Base-by-base conservation (phyloP, 2,329 filamentous ascomycete species). In the Beauveria brongniartii region DNA sequence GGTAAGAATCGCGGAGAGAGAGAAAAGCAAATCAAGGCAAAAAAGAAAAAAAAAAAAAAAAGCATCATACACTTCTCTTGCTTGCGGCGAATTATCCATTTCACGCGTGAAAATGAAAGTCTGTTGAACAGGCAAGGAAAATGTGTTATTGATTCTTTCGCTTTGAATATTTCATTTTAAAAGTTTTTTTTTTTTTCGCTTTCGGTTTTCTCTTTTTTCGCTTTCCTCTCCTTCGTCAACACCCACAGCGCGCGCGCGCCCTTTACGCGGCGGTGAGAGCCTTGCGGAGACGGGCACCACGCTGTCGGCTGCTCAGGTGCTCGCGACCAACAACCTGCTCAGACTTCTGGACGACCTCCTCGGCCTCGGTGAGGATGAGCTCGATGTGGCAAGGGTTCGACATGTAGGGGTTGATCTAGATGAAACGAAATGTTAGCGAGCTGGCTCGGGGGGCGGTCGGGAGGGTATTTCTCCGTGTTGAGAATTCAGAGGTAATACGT, bases 371-470 rank as follows among this genome's bases (percentile, higher is more conserved):
- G 72, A 99, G 87, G 87, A 99, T 99, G 74, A 99, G 84, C 85
- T 99, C 95, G 80, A 99, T 96, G 89, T 99, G 94, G 90, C 93
- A 99, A 71, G 94, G 94, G 88, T 96, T 96, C 71, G 92, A 97
- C 95, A 99, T 97, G 88, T 97, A 99, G 67, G 94, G 94, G 89
- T 99, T 99, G 85, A 99, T 99, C 92, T 97, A 64, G 47, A 59
- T 24, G 10, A 30, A 30, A 16, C 22, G 3, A 43, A 14, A 28
- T 20, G 54, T 57, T 16, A 50, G 30, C 18, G 1, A 22, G 9
- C 6, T 24, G 8, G 20, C 8, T 30, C 10, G 5, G 12, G 28
- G 28, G 34, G 14, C 6, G 9, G 6, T 34, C 28, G 26, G 14
- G 8, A 7, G 7, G 1, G 7, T n/a, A 5, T 43, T 18, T 18